Evolutionary conservation across 495 filamentous ascomycete genomes (phyloP).

Genomic region (Talaromyces stipitatus): DNA sequence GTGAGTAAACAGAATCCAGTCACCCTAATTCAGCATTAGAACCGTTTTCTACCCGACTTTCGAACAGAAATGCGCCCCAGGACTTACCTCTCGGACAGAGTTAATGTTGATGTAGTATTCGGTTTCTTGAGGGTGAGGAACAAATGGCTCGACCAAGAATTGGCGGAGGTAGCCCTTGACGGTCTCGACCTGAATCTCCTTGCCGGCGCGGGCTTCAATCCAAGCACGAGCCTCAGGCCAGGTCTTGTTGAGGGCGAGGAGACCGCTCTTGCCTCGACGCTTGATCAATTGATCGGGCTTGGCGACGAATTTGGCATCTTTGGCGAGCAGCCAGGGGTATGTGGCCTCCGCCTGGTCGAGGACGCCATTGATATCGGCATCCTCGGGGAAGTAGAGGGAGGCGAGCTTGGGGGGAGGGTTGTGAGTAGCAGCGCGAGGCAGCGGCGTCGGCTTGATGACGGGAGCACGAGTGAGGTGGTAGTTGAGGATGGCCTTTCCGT

Average conservation of each 20-base stretch:
- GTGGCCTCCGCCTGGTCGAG: constrained; percentile 92
- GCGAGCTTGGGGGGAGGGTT: constrained; percentile 88
- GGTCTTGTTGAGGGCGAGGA: constrained; percentile 93
- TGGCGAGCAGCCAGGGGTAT: constrained; percentile 85
- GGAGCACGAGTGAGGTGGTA: constrained; percentile 98
- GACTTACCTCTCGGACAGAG: constrained; percentile 79
- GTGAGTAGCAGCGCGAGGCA: constrained; percentile 77
- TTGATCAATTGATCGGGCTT: constrained; percentile 99
- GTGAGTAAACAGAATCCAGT: constrained; percentile 99
- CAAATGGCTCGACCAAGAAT: constrained; percentile 98
- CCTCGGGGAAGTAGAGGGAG: constrained; percentile 87
- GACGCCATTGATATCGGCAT: constrained; percentile 70
- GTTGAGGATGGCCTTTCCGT: constrained; percentile 99
- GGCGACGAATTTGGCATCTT: constrained; percentile 87
- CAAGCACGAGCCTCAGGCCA: constrained; percentile 89
- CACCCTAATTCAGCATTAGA: too few relatives aligned
- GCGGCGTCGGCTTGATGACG: constrained; percentile 95
- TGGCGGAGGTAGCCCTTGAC: constrained; percentile 80
- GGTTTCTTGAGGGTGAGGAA: constrained; percentile 84
- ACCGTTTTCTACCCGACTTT: too few relatives aligned
- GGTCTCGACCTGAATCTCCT: constrained; percentile 87
- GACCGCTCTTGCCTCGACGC: constrained; percentile 95
- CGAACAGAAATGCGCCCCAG: too few relatives aligned
- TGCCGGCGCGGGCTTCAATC: constrained; percentile 86
- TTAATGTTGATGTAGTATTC: constrained; percentile 99